Evolutionary conservation across 106 monocot genomes (phyloP).

Genomic region (Apostasia shenzhenica): DNA sequence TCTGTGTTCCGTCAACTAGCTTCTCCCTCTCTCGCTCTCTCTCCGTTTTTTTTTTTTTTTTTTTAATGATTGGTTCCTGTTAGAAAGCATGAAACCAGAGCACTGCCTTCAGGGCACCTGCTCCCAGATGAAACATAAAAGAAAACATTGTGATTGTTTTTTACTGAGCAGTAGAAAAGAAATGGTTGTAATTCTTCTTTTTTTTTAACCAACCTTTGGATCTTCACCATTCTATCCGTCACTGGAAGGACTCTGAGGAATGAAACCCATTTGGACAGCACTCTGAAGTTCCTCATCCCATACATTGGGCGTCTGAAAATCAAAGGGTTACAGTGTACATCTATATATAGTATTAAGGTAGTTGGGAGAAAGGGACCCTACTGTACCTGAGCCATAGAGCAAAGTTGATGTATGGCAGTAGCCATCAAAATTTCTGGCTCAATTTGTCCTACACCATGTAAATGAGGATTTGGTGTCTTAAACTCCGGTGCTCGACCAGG

Average conservation of each 20-base stretch:
- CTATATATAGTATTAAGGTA: background rate
- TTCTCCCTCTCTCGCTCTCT: no score
- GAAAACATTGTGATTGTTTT: no score
- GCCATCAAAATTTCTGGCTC: constrained; percentile 14
- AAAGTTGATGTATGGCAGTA: constrained; percentile 13
- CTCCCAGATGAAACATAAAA: no score
- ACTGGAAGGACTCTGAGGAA: background rate
- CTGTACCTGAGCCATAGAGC: constrained; percentile 29
- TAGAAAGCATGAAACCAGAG: no score
- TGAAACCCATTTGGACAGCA: constrained; percentile 44
- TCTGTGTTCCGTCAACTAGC: no score
- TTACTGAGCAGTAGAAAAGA: no score
- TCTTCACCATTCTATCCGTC: background rate
- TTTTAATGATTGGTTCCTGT: no score
- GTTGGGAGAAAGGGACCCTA: background rate
- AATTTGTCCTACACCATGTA: constrained; percentile 22
- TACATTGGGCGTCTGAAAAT: constrained; percentile 20
- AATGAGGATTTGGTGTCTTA: constrained; percentile 13
- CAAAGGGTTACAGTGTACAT: background rate
- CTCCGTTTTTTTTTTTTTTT: no score
- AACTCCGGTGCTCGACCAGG: constrained; percentile 9
- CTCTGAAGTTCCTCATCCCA: constrained; percentile 67
- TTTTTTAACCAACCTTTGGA: background rate
- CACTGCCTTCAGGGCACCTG: no score
- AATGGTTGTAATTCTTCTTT: no score